Evolutionary conservation across 805 yeast genomes (phyloP).

Genomic region (Spathaspora arborariae): DNA sequence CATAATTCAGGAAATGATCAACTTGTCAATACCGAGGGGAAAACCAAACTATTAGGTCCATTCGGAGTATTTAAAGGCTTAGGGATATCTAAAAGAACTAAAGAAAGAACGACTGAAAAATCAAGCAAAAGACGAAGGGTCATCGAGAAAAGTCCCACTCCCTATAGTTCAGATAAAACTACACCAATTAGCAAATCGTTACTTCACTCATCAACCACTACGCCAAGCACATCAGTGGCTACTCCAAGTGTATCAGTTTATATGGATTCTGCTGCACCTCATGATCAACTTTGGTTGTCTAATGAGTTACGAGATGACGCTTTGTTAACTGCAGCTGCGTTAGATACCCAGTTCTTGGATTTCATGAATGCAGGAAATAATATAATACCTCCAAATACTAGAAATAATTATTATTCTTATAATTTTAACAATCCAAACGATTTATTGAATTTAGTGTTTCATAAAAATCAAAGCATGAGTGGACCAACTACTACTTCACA

Average conservation of each 20-base stretch:
- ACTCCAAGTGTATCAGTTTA: conserved; percentile 10
- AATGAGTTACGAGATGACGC: conserved; percentile 72
- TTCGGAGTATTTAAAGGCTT: conserved; percentile 68
- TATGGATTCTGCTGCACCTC: conserved; percentile 13
- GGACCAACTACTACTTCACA: conserved; percentile 3
- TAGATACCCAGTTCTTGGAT: conserved; percentile 54
- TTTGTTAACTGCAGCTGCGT: conserved; percentile 68
- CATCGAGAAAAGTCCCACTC: conserved; percentile 33
- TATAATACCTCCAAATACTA: conserved; percentile 4
- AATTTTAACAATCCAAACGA: conserved; percentile 22
- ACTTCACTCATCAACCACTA: background rate
- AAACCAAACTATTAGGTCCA: conserved; percentile 64
- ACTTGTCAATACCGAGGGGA: conserved; percentile 32
- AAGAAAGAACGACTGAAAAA: background rate
- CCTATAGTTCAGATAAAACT: conserved; percentile 11
- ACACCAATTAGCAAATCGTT: background rate
- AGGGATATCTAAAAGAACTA: conserved; percentile 1
- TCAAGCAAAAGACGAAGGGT: conserved; percentile 10
- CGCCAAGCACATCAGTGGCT: background rate
- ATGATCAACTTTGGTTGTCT: conserved; percentile 65
- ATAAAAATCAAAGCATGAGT: conserved; percentile 30
- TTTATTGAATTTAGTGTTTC: conserved; percentile 51
- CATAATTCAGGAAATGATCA: conserved; percentile 40
- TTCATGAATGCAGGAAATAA: conserved; percentile 31
- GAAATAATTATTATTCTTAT: conserved; percentile 5